These are phyloP conservation scores for Cenchrus purpureus DNA, from an alignment of 176 grass and related monocot species.

Conservation along the genomic window DNA sequence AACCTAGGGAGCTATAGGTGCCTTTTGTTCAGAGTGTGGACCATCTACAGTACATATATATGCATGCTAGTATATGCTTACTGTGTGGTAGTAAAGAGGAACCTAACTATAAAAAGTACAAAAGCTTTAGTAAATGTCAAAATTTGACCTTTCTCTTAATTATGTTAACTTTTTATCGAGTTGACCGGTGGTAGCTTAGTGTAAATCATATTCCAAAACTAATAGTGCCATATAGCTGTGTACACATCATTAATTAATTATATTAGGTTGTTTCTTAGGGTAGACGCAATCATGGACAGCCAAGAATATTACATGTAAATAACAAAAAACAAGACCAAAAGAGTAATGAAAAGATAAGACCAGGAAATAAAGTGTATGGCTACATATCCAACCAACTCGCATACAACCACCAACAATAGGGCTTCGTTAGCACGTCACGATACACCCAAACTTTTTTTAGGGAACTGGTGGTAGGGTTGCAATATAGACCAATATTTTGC, in stretches of 20 bases:
- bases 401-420: background rate
- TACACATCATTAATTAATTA: background rate
- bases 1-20: slow-evolving; percentile 16
- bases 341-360: background rate
- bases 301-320: no score
- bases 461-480: no score
- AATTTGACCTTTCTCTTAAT: background rate
- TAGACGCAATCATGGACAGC: background rate
- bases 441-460: background rate
- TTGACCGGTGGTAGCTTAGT: background rate
- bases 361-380: background rate
- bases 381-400: background rate
- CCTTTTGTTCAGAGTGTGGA: slow-evolving; percentile 42
- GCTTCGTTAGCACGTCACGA: background rate
- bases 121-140: background rate
- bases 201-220: background rate
- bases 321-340: background rate
- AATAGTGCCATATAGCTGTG: background rate
- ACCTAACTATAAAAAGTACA: slow-evolving; percentile 10
- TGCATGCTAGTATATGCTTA: background rate
- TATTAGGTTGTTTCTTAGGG: background rate
- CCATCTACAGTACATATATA: slow-evolving; percentile 40
- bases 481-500: no score
- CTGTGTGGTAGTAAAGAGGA: slow-evolving; percentile 12
- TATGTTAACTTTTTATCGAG: background rate